These are phyloP conservation scores for Ambrosia artemisiifolia DNA, from an alignment of 129 eudicot genomes.

Conservation along the genomic window DNA sequence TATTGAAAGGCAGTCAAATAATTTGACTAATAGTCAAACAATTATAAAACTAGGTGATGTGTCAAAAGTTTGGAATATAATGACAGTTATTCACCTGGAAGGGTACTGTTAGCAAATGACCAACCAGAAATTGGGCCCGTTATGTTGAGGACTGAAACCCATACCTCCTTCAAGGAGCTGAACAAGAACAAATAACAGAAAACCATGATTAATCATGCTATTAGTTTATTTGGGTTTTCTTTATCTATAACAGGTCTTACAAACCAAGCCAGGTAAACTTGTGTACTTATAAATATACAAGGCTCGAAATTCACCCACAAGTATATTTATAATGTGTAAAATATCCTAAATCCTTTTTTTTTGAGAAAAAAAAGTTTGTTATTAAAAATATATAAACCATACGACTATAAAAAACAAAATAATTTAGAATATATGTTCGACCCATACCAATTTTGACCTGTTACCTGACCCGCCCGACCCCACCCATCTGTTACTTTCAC, in stretches of 20 bases:
- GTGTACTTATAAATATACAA: too few species aligned
- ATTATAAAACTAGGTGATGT: conserved; percentile 2
- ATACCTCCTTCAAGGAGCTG: conserved; percentile 92
- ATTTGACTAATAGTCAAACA: not conserved
- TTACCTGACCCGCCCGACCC: not conserved
- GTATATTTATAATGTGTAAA: not conserved
- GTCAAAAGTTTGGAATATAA: not conserved
- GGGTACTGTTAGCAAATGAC: conserved; percentile 71
- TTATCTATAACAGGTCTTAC: not conserved
- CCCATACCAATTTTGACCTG: not conserved
- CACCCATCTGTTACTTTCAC: conserved; percentile 2
- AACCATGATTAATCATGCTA: not conserved
- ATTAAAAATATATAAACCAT: not conserved
- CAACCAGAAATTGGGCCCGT: conserved; percentile 92
- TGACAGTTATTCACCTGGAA: conserved; percentile 63
- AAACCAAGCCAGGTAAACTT: not conserved
- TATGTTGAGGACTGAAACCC: conserved; percentile 94
- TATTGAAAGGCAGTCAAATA: not conserved
- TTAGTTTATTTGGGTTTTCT: not conserved
- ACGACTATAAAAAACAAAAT: not conserved
- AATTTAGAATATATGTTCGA: not conserved
- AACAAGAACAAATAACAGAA: conserved; percentile 21
- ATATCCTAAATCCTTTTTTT: not conserved
- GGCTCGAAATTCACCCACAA: not conserved
- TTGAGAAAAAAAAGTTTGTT: not conserved